Conservation (phyloP, 495 filamentous ascomycete species). For the Massariosphaeria phaeospora region DNA sequence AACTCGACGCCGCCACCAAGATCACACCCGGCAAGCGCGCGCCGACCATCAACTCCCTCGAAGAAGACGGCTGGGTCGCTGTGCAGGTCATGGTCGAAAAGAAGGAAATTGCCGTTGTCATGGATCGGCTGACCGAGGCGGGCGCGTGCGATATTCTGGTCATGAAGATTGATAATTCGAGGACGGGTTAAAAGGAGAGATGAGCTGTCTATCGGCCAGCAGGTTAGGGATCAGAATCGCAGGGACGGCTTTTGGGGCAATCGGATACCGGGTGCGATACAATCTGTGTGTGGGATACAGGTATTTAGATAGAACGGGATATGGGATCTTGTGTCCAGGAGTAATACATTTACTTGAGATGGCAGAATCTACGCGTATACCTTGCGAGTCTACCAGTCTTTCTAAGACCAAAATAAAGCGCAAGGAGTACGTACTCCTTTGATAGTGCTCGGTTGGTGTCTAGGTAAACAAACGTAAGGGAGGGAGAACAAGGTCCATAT, state of each 20-base stretch:
- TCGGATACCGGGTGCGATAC: background rate
- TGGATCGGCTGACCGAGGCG: slow-evolving; percentile 77
- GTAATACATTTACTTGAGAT: no score
- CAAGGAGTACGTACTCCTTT: background rate
- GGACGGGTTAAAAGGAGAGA: background rate
- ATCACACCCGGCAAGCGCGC: slow-evolving; percentile 95
- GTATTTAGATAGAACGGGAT: background rate
- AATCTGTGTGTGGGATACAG: no score
- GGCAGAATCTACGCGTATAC: background rate
- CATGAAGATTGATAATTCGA: slow-evolving; percentile 77
- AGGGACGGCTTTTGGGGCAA: background rate
- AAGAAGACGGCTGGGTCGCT: slow-evolving; percentile 88
- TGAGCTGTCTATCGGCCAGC: background rate
- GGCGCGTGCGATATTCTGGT: slow-evolving; percentile 89
- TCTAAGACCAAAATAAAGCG: background rate
- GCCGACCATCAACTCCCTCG: slow-evolving; percentile 80
- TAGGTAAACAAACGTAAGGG: no score
- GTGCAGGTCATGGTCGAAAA: slow-evolving; percentile 92
- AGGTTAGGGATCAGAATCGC: background rate
- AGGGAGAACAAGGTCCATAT: no score
- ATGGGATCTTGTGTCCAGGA: no score
- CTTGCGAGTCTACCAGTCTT: background rate
- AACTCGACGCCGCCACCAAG: slow-evolving; percentile 60
- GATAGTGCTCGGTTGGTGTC: no score
- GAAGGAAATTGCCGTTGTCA: slow-evolving; percentile 78